phyloP scores from a whole-genome alignment of 768 basidiomycete genomes.

The Astraeus odoratus region DNA sequence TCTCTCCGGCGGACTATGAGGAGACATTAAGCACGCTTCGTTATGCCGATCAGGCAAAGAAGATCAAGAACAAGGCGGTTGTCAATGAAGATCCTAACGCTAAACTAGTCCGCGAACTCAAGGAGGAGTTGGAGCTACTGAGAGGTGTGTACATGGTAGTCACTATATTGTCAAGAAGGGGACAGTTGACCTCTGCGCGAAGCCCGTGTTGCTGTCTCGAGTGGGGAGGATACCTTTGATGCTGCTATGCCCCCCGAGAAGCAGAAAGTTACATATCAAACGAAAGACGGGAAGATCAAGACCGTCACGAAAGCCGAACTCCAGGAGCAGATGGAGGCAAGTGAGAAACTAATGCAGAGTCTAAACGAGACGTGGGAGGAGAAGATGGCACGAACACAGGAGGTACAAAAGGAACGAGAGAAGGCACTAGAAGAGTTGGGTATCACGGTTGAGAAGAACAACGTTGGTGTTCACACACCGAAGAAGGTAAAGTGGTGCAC shows the following conservation, averaged over 20 bases:
- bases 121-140: slow-evolving; percentile 93
- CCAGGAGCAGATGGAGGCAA: slow-evolving; percentile 92
- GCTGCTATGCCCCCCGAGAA: slow-evolving; percentile 85
- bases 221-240: slow-evolving; percentile 74
- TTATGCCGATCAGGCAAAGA: slow-evolving; percentile 98
- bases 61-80: slow-evolving; percentile 99
- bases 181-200: slow-evolving; percentile 7
- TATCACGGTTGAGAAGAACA: slow-evolving; percentile 94
- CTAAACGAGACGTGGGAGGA: slow-evolving; percentile 97
- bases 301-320: slow-evolving; percentile 96
- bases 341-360: slow-evolving; percentile 92
- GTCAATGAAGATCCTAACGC: slow-evolving; percentile 99
- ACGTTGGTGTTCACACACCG: slow-evolving; percentile 95
- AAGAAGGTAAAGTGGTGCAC: slow-evolving; percentile 58
- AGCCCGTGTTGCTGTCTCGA: slow-evolving; percentile 71
- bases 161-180: not conserved
- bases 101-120: slow-evolving; percentile 96
- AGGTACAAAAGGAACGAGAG: slow-evolving; percentile 95
- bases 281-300: slow-evolving; percentile 89
- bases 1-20: slow-evolving; percentile 97
- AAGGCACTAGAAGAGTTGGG: slow-evolving; percentile 96
- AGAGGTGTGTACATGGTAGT: slow-evolving; percentile 46
- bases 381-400: slow-evolving; percentile 84
- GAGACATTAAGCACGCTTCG: slow-evolving; percentile 95
- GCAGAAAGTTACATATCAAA: slow-evolving; percentile 92